Base-by-base conservation (phyloP, 1,284 basidiomycete genomes). In the Polyporus tsugae region DNA sequence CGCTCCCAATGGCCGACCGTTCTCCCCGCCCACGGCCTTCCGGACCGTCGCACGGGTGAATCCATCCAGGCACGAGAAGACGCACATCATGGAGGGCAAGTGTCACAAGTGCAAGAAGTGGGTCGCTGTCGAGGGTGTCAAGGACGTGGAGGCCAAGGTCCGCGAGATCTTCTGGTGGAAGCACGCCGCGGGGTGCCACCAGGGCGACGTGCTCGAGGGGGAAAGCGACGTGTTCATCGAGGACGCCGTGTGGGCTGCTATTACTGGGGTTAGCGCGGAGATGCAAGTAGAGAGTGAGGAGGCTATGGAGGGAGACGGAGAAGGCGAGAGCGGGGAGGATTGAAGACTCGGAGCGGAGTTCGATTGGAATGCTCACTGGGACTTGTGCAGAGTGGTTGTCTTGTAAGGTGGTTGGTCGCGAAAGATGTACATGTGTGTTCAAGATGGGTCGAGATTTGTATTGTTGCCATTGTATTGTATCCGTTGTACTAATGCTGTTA, bases 131-230 rank as follows among this genome's bases (percentile, higher is more conserved):
- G 89, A 94, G 76, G 91, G 92, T 25, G 80, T 91, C 57, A 94
- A 93, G 79, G 84, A 88, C 70, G 84, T 89, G 55, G 88, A 91
- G 60, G 81, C 86, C 22, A 93, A 94, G 85, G 93, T 93, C 44
- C 88, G 87, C 73, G 92, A 94, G 75, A 83, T 94, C 2, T 89
- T 88, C 72, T 94, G 92, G 91, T 95, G 91, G 92, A 94, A 94
- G 78, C 92, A 94, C 73, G 91, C 92, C 29, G 89, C 89, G 1
- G 70, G 84, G 13, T 94, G 92, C 72, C 92, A 94, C 72, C 85
- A 87, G 68, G 85, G 85, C 35, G 86, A 85, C 2, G 83, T 80
- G 17, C 78, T 91, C 58, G 76, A 80, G 1, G 89, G 88, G 25
- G 89, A 92, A 66, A 73, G 80, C 57, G 86, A 89, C 74, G 80